Conservation (phyloP, 441 rosid genomes). For the Populus hybrid region DNA sequence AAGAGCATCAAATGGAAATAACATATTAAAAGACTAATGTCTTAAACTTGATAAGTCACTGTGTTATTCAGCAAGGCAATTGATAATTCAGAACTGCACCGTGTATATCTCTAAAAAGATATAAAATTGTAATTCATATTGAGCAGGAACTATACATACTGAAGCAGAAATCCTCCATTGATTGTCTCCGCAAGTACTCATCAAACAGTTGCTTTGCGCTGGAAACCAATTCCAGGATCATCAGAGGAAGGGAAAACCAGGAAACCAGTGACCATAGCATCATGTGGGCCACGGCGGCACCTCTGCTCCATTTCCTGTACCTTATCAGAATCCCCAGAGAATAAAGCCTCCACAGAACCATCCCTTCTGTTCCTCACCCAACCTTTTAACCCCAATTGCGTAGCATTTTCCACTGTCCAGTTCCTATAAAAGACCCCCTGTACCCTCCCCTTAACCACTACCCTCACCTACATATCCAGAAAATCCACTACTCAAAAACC, state of each 20-base stretch:
- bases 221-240: conserved; percentile 63
- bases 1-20: not conserved
- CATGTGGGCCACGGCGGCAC: conserved; percentile 82
- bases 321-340: conserved; percentile 57
- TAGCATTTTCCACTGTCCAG: conserved; percentile 83
- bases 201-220: conserved; percentile 61
- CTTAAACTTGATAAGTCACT: not conserved
- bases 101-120: not conserved
- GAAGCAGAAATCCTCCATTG: conserved; percentile 3
- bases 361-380: conserved; percentile 91
- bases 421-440: conserved; percentile 90
- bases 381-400: conserved; percentile 68
- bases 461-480: conserved; percentile 55
- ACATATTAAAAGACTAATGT: not conserved
- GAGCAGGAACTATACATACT: conserved; percentile 12
- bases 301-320: conserved; percentile 84
- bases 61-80: not conserved
- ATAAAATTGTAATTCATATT: not conserved
- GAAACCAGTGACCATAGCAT: conserved; percentile 67
- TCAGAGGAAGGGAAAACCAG: conserved; percentile 67
- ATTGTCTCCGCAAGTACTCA: conserved; percentile 1
- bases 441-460: conserved; percentile 75
- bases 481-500: not conserved
- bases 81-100: not conserved
- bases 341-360: conserved; percentile 86